These are phyloP conservation scores for Nowakowskiella sp. DNA, from an alignment of 192 early-diverging fungal genomes.

Conservation along the genomic window DNA sequence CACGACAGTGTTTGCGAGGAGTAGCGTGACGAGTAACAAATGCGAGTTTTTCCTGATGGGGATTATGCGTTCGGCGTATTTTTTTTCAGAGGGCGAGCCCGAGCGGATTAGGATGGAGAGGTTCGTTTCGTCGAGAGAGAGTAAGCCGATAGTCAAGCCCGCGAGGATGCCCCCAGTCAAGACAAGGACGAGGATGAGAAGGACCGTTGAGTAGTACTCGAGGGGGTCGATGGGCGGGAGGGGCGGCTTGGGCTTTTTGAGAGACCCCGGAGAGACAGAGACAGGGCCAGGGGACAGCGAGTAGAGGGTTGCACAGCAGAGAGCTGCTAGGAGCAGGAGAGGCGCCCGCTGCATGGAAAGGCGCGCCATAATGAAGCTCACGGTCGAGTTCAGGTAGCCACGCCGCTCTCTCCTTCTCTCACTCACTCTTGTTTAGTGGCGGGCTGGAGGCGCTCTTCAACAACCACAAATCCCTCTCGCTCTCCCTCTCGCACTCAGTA, in stretches of 20 bases:
- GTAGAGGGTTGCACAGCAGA: no score
- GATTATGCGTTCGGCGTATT: conserved; percentile 70
- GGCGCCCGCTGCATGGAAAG: no score
- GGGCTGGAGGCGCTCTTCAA: conserved; percentile 91
- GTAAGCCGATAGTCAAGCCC: conserved; percentile 55
- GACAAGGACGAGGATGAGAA: conserved; percentile 53
- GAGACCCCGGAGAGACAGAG: no score
- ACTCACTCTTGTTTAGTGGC: no score
- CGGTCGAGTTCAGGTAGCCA: no score
- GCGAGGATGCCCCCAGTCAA: conserved; percentile 74
- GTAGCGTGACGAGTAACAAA: conserved; percentile 87
- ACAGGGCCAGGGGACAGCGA: no score
- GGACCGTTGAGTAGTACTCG: conserved; percentile 8
- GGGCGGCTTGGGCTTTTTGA: no score
- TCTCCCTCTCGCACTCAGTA: conserved; percentile 27
- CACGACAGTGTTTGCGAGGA: conserved; percentile 87
- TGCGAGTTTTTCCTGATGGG: conserved; percentile 85
- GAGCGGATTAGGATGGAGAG: conserved; percentile 68
- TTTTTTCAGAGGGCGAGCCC: conserved; percentile 57
- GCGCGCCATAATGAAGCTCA: no score
- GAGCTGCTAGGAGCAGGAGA: no score
- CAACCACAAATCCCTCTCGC: conserved; percentile 47
- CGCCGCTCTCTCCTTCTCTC: no score
- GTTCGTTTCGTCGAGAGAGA: conserved; percentile 71
- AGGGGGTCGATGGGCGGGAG: no score